Conservation (phyloP, 2,329 filamentous ascomycete genomes). For the Didymellaceae sp. region DNA sequence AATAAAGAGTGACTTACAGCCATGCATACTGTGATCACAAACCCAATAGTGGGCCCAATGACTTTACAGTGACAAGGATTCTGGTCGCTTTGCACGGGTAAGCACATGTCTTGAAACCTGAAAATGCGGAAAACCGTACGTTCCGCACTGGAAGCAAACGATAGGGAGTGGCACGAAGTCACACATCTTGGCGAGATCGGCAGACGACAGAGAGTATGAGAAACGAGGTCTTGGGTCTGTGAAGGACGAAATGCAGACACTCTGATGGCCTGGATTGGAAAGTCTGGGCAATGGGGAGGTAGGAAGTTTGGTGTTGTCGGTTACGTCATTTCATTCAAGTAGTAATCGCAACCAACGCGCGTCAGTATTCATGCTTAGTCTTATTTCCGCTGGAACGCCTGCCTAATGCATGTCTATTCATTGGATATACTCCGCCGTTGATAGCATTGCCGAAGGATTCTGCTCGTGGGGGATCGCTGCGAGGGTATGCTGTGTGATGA, state of each 20-base stretch:
- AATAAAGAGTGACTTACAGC: slow-evolving; percentile 51
- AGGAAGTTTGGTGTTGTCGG: slow-evolving; percentile 5
- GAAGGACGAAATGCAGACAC: background rate
- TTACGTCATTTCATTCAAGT: slow-evolving; percentile 8
- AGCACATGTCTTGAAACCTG: slow-evolving; percentile 12
- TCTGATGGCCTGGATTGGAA: too few relatives aligned
- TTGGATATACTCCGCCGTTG: background rate
- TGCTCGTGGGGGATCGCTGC: background rate
- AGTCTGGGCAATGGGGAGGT: slow-evolving; percentile 9
- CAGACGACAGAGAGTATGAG: background rate
- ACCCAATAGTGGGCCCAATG: slow-evolving; percentile 62
- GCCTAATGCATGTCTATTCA: background rate
- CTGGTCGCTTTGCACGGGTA: slow-evolving; percentile 54
- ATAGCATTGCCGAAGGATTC: too few relatives aligned
- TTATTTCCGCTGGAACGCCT: slow-evolving; percentile 1
- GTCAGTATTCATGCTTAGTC: slow-evolving; percentile 2
- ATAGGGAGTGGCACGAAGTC: slow-evolving; percentile 56
- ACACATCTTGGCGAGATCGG: background rate
- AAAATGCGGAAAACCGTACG: slow-evolving; percentile 31
- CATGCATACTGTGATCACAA: slow-evolving; percentile 55
- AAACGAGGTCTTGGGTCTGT: background rate
- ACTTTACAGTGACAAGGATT: slow-evolving; percentile 65
- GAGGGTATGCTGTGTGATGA: background rate
- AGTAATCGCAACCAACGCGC: slow-evolving; percentile 7
- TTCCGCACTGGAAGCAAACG: slow-evolving; percentile 62